phyloP scores from a whole-genome alignment of 2,329 filamentous ascomycete genomes.

The Cordyceps cicadae region DNA sequence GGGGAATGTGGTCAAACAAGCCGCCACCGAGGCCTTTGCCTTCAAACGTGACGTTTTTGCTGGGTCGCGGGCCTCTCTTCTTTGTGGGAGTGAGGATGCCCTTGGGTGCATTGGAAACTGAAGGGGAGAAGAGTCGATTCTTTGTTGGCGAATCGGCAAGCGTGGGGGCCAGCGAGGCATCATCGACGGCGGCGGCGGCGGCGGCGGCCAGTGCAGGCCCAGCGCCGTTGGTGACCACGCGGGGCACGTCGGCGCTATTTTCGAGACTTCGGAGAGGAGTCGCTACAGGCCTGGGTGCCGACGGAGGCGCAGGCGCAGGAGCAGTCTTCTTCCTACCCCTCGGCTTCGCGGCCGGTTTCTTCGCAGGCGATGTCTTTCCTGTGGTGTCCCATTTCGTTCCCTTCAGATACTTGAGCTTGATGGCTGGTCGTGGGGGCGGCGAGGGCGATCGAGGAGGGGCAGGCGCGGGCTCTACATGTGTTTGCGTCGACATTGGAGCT shows the following conservation, averaged over 20 bases:
- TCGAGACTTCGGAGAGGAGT: neutral
- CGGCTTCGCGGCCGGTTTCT: conserved; percentile 10
- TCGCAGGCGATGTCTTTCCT: conserved; percentile 17
- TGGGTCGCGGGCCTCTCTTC: conserved; percentile 30
- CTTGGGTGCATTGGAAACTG: conserved; percentile 29
- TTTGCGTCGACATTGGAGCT: conserved; percentile 1
- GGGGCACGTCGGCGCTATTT: conserved; percentile 8
- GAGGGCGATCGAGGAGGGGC: conserved; percentile 6
- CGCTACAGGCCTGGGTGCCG: neutral
- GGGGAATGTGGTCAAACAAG: conserved; percentile 45
- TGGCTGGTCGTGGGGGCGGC: conserved; percentile 22
- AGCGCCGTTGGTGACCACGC: neutral
- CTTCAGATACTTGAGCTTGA: conserved; percentile 28
- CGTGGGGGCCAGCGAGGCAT: neutral
- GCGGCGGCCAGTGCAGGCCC: neutral
- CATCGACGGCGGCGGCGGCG: neutral
- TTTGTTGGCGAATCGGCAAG: conserved; percentile 10
- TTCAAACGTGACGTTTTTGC: conserved; percentile 50
- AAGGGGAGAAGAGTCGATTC: conserved; percentile 7
- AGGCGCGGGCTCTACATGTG: conserved; percentile 3
- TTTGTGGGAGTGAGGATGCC: conserved; percentile 50
- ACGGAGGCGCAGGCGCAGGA: neutral
- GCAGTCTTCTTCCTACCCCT: conserved; percentile 8
- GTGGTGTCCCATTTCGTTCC: conserved; percentile 31
- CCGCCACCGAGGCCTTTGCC: conserved; percentile 30